phyloP scores from a whole-genome alignment of 1,139 yeast species.

The Yamadazyma membranifaciens region DNA sequence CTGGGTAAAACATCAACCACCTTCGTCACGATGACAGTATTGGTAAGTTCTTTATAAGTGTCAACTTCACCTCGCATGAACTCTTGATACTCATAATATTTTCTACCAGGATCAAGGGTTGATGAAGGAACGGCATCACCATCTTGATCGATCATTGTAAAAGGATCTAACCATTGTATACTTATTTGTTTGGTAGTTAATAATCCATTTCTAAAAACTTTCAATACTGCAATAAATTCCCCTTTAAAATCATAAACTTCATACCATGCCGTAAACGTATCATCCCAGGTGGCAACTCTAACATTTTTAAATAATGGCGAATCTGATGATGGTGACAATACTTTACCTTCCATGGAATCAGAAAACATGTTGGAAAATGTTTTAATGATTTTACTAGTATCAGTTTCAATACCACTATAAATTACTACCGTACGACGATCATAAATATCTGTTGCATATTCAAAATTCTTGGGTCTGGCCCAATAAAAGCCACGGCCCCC shows the following conservation, averaged over 20 bases:
- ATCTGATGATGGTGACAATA: conserved; percentile 27
- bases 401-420: conserved; percentile 20
- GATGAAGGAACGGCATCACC: conserved; percentile 25
- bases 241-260: conserved; percentile 39
- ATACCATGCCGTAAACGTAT: conserved; percentile 35
- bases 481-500: conserved; percentile 34
- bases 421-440: conserved; percentile 24
- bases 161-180: conserved; percentile 33
- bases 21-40: no score
- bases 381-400: conserved; percentile 17
- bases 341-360: conserved; percentile 23
- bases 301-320: conserved; percentile 8
- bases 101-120: conserved; percentile 20
- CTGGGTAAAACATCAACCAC: no score
- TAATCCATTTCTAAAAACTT: conserved; percentile 24
- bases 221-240: conserved; percentile 23
- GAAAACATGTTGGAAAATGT: conserved; percentile 22
- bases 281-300: conserved; percentile 26
- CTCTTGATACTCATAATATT: conserved; percentile 10
- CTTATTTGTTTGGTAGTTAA: conserved; percentile 14
- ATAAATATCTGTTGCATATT: conserved; percentile 8
- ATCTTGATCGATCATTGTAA: conserved; percentile 29
- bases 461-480: conserved; percentile 14
- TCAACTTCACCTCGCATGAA: conserved; percentile 4
- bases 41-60: background rate